Evolutionary conservation across 164 flowering plant species (phyloP), one percentile per base, ranked within the genome.

Genomic region (Berberis vulgaris): DNA sequence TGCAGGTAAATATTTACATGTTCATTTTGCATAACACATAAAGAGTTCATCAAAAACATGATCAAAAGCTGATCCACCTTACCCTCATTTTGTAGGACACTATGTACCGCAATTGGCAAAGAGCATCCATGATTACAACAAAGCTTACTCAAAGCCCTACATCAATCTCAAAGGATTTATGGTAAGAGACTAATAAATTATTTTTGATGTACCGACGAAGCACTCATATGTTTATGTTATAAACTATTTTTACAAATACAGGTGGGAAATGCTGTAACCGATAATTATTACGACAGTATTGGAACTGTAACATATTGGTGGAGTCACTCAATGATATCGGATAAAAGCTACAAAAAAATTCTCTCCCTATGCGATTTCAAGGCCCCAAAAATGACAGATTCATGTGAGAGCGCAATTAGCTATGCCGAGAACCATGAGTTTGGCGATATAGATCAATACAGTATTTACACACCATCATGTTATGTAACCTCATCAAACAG

Each of bases 361-460:
- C 56, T 82, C 13, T 71, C 77, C 8, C 60, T 63, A 42, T 93
- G 98, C 80, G 68, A 85, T 61, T 84, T 84, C 81, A 60, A 67
- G 5, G 53, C 72, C 0, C 62, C 67, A 1, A 70, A 64, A 3
- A 49, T 58, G 43, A 72, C 91, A 0, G 6, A 71, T 5, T 5
- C 67, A 3, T 87, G 94, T 43, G 83, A 86, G 3, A 64, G 72
- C 2, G 68, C 74, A 0, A 61, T 83, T 0, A 64, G n/a, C 45
- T 82, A 88, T 65, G 90, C 91, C 0, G 66, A 76, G 68, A 76
- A 80, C 70, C 76, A 80, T 12, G 97, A 93, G 61, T 83, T 93
- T 26, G 98, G 98, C 1, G 69, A 78, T 53, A 88, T 94, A 9
- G 96, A 94, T 72, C 96, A 77, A 60, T 94, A 94, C 81, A 89